phyloP scores from a whole-genome alignment of 2,329 filamentous ascomycete genomes.

The Teratosphaeriaceae sp. region DNA sequence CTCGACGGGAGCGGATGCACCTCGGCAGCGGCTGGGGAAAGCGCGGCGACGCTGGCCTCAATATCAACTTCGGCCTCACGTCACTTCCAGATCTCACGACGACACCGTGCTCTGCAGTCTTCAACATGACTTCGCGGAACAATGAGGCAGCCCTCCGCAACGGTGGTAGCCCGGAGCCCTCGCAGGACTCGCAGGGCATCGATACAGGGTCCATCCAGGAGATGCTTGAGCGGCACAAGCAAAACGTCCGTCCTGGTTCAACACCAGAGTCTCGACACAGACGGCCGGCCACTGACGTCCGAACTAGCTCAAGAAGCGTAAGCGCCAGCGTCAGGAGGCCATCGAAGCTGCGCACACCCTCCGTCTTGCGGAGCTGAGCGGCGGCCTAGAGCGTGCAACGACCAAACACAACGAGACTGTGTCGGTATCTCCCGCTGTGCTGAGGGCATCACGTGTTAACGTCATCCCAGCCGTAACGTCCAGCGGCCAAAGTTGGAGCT shows the following conservation, averaged over 20 bases:
- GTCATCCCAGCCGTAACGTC: not conserved
- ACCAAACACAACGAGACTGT: not conserved
- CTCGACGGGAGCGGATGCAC: too few species aligned
- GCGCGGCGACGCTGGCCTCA: not conserved
- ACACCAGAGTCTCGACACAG: not conserved
- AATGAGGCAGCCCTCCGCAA: slow-evolving; percentile 2
- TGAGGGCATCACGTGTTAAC: too few species aligned
- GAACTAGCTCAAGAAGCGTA: slow-evolving; percentile 1
- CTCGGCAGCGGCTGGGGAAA: too few species aligned
- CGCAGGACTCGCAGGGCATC: slow-evolving; percentile 3
- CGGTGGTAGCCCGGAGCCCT: not conserved
- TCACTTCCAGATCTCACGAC: not conserved
- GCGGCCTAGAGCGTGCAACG: not conserved
- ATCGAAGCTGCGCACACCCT: not conserved
- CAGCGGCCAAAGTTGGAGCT: slow-evolving; percentile 17
- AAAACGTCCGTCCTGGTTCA: slow-evolving; percentile 1
- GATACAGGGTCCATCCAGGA: not conserved
- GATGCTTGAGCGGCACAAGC: slow-evolving; percentile 3
- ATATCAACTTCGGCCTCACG: not conserved
- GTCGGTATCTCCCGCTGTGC: not conserved
- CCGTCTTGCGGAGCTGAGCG: not conserved
- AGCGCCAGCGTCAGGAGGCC: not conserved
- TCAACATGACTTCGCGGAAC: slow-evolving; percentile 14
- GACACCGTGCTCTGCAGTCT: not conserved
- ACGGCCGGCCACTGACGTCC: not conserved